A percentile compares a stretch with the other conserved stretches of the same genome.
Conservation (phyloP, 306 rosid species). For the Heteromeles arbutifolia region DNA sequence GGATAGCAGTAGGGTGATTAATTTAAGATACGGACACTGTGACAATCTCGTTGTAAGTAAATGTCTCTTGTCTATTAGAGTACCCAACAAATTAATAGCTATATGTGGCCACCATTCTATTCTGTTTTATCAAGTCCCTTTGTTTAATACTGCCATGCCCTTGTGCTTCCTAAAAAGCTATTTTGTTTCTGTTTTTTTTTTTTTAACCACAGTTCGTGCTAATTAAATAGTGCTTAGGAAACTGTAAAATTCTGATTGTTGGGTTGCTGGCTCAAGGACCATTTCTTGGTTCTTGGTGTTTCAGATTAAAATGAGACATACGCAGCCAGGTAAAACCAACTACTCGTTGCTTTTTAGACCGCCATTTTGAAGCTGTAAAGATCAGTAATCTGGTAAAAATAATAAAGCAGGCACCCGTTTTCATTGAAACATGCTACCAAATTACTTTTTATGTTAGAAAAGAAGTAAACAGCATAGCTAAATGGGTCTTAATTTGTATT, state of each 20-base stretch:
- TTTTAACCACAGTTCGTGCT: conserved; percentile 5
- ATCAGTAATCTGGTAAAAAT: neutral
- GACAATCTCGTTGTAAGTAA: neutral
- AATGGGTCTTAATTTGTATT: neutral
- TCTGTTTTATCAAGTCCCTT: conserved; percentile 13
- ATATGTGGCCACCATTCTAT: neutral
- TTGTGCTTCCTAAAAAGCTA: conserved; percentile 28
- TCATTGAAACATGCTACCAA: neutral
- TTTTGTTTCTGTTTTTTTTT: neutral
- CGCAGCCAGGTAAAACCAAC: neutral
- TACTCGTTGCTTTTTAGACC: neutral
- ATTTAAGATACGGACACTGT: too few relatives aligned
- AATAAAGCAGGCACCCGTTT: too few relatives aligned
- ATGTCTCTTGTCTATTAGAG: neutral
- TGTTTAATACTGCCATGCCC: conserved; percentile 19
- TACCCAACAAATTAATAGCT: neutral
- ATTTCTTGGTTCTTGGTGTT: conserved; percentile 19
- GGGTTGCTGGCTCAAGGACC: conserved; percentile 17
- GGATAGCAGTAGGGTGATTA: too few relatives aligned
- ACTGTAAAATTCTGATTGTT: neutral
- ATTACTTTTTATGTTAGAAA: neutral
- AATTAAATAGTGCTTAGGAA: conserved; percentile 10
- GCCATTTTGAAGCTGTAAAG: neutral
- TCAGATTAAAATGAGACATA: neutral
- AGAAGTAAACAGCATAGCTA: neutral